Evolutionary conservation across 2,329 filamentous ascomycete species (phyloP).

Genomic region (Aureobasidium sp.): DNA sequence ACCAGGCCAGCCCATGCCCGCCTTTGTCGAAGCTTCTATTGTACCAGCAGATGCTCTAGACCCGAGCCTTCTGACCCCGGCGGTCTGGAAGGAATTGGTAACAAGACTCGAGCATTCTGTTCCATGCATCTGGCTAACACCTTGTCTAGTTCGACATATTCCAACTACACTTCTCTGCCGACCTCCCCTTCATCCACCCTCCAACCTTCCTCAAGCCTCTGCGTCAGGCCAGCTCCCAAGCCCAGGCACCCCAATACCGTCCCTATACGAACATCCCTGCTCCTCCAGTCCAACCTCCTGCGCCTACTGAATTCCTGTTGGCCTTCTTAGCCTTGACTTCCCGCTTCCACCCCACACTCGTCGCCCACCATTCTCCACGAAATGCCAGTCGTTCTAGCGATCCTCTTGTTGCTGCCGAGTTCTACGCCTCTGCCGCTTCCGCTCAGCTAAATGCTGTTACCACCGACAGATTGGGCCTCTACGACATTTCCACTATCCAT

Average conservation of each 20-base stretch:
- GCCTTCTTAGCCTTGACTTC: constrained; percentile 61
- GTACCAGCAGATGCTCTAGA: constrained; percentile 46
- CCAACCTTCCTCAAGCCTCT: constrained; percentile 50
- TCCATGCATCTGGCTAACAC: constrained; percentile 15
- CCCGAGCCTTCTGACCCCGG: constrained; percentile 51
- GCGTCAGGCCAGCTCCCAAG: constrained; percentile 22
- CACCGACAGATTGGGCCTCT: constrained; percentile 39
- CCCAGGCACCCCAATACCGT: constrained; percentile 11
- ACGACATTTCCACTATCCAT: constrained; percentile 56
- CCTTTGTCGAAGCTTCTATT: not conserved
- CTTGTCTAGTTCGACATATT: constrained; percentile 51
- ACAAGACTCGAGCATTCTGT: constrained; percentile 11
- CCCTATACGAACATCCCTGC: constrained; percentile 15
- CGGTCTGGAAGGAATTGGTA: constrained; percentile 57
- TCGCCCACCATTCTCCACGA: constrained; percentile 45
- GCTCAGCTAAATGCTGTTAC: constrained; percentile 42
- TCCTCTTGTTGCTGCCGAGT: constrained; percentile 51
- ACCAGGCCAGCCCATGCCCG: constrained; percentile 7
- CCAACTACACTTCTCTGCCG: constrained; percentile 61
- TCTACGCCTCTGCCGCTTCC: constrained; percentile 53
- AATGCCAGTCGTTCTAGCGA: constrained; percentile 39
- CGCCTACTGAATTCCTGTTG: constrained; percentile 48
- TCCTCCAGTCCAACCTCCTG: constrained; percentile 39
- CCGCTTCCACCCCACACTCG: constrained; percentile 55
- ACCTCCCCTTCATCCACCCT: constrained; percentile 62